Evolutionary conservation across 495 filamentous ascomycete species (phyloP).

Genomic region (Evernia prunastri): DNA sequence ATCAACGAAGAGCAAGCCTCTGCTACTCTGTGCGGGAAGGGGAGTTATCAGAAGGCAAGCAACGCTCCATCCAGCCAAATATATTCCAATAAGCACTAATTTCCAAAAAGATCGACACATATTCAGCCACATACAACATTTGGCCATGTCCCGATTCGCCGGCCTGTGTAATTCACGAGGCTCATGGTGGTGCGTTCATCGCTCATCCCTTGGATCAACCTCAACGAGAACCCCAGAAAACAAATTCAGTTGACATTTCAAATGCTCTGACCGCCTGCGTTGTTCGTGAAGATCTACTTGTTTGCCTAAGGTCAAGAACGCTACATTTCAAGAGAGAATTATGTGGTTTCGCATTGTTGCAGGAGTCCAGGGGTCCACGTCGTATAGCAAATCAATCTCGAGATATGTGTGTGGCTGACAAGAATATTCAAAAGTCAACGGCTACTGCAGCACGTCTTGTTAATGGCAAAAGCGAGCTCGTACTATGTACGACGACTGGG

Average conservation of each 20-base stretch:
- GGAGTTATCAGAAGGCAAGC: background rate
- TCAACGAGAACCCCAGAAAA: background rate
- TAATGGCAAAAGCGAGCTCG: background rate
- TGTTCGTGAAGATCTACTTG: background rate
- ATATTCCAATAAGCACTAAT: background rate
- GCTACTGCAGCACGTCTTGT: background rate
- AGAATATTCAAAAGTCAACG: background rate
- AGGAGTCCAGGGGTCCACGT: background rate
- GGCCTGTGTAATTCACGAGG: conserved; percentile 10
- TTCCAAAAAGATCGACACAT: background rate
- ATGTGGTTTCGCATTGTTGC: background rate
- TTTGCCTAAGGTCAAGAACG: background rate
- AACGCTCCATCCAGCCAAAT: background rate
- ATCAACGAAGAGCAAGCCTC: background rate
- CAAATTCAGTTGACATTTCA: background rate
- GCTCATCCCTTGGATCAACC: background rate
- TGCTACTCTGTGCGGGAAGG: background rate
- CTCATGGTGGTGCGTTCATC: conserved; percentile 10
- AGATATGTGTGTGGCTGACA: background rate
- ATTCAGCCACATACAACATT: background rate
- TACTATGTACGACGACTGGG: background rate
- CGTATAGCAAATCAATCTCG: background rate
- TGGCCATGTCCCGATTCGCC: conserved; percentile 10
- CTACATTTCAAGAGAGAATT: background rate
- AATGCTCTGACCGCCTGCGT: conserved; percentile 1